Conservation (phyloP, 768 basidiomycete genomes). For the Mycena pura region DNA sequence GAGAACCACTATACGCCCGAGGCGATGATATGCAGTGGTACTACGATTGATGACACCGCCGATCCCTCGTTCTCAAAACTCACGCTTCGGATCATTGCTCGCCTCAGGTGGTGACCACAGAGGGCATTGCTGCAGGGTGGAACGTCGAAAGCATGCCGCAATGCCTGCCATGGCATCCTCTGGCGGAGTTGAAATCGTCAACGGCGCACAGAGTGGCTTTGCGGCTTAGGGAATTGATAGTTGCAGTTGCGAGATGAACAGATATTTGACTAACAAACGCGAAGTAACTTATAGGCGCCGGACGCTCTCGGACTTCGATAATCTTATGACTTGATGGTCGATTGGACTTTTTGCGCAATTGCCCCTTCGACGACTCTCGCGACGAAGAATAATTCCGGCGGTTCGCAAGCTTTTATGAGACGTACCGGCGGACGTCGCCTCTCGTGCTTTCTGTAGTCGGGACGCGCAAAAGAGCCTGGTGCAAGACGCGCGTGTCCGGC, state of each 20-base stretch:
- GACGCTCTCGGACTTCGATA: conserved; percentile 5
- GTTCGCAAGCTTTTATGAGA: too few relatives aligned
- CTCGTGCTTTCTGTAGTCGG: too few relatives aligned
- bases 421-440: too few relatives aligned
- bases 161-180: conserved; percentile 43
- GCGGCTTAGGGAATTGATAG: conserved; percentile 31
- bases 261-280: too few relatives aligned
- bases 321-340: too few relatives aligned
- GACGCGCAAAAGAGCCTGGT: too few relatives aligned
- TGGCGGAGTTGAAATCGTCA: conserved; percentile 44
- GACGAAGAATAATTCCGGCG: too few relatives aligned
- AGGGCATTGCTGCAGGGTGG: conserved; percentile 44
- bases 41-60: conserved; percentile 20
- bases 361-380: too few relatives aligned
- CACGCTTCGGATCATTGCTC: conserved; percentile 41
- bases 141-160: conserved; percentile 39
- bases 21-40: conserved; percentile 40
- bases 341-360: too few relatives aligned
- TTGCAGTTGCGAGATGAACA: conserved; percentile 12
- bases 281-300: conserved; percentile 1
- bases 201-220: conserved; percentile 50
- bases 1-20: conserved; percentile 34
- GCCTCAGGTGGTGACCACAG: conserved; percentile 37
- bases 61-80: conserved; percentile 22
- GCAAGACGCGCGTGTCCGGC: too few relatives aligned